Conservation (phyloP, 208 protist genomes). For the Tritrichomonas musculus region DNA sequence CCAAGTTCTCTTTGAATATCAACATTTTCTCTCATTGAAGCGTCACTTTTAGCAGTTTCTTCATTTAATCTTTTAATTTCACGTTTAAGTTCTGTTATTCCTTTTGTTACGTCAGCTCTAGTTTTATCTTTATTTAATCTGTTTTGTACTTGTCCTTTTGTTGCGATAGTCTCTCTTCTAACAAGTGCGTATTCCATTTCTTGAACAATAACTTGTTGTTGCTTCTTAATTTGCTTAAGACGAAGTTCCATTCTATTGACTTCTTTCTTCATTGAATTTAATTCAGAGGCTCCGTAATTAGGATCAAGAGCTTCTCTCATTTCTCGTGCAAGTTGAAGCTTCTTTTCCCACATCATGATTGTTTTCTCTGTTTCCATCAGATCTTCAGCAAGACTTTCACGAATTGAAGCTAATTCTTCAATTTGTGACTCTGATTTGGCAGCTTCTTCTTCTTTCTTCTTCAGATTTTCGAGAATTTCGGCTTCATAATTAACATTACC, state of each 20-base stretch:
- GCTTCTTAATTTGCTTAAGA: slow-evolving; percentile 30
- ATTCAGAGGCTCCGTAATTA: background rate
- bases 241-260: slow-evolving; percentile 14
- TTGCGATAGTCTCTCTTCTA: slow-evolving; percentile 28
- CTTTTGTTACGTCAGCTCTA: background rate
- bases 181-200: slow-evolving; percentile 18
- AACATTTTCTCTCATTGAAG: background rate
- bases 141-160: background rate
- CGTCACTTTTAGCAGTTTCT: background rate
- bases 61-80: background rate
- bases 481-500: slow-evolving; percentile 19
- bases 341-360: slow-evolving; percentile 24
- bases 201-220: slow-evolving; percentile 19
- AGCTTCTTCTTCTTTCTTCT: slow-evolving; percentile 21
- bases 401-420: background rate
- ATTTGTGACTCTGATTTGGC: background rate
- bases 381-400: background rate
- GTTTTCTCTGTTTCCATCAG: slow-evolving; percentile 29
- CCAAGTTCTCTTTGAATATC: background rate
- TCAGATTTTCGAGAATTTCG: background rate
- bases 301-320: slow-evolving; percentile 31
- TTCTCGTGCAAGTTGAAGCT: background rate
- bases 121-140: background rate
- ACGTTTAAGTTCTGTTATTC: background rate
- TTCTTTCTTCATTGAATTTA: slow-evolving; percentile 31